A percentile compares a stretch with the other conserved stretches of the same genome.
phyloP scores from a whole-genome alignment of 2,329 filamentous ascomycete genomes.

The Coniochaeta pulveracea region DNA sequence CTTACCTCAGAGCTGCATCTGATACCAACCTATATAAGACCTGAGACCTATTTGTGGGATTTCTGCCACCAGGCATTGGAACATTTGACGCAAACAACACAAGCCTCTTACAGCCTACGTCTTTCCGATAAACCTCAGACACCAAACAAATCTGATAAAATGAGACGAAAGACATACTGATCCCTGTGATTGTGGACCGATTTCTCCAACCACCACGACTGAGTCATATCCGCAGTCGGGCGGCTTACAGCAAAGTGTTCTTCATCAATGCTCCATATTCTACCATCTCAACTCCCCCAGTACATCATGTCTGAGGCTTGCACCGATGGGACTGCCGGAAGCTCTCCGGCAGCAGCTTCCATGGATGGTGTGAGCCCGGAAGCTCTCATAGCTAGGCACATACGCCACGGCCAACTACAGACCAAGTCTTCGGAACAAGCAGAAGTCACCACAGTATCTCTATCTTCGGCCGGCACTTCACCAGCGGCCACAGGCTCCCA shows the following conservation, averaged over 20 bases:
- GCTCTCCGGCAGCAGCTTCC: conserved; percentile 14
- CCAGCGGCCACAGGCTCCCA: conserved; percentile 43
- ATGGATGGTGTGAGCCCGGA: not conserved
- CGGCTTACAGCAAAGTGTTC: too few species aligned
- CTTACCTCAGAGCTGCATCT: too few species aligned
- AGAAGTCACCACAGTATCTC: conserved; percentile 28
- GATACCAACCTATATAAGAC: too few species aligned
- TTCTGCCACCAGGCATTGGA: too few species aligned
- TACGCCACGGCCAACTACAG: conserved; percentile 34
- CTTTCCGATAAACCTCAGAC: conserved; percentile 9
- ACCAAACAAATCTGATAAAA: conserved; percentile 13
- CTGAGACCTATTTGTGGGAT: too few species aligned
- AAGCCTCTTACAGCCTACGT: conserved; percentile 10
- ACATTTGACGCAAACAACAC: conserved; percentile 12
- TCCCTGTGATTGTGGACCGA: too few species aligned
- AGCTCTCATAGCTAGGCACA: not conserved
- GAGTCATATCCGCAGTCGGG: conserved; percentile 7
- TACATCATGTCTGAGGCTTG: not conserved
- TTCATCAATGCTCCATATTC: conserved; percentile 9
- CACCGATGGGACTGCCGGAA: conserved; percentile 18
- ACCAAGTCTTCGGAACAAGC: conserved; percentile 28
- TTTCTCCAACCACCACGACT: conserved; percentile 7
- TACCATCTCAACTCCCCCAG: too few species aligned
- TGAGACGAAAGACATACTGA: conserved; percentile 15
- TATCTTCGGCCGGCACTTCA: conserved; percentile 44